Evolutionary conservation across 257 asterid species (phyloP).

Genomic region (Capsicum baccatum): DNA sequence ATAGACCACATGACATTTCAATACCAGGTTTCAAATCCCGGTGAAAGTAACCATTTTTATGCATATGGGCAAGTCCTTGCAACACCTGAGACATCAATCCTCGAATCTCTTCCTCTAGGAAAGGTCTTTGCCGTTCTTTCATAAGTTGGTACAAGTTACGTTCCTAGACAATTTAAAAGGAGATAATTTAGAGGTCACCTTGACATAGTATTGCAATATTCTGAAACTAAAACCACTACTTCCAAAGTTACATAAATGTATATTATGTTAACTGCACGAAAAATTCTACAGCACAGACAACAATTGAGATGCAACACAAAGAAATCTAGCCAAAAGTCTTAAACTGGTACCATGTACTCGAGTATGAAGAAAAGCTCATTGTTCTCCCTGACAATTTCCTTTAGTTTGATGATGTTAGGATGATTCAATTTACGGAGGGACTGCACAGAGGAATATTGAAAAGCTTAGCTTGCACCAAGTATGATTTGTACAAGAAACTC

Average conservation of each 20-base stretch:
- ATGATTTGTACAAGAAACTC: constrained; percentile 5
- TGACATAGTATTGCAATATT: constrained; percentile 13
- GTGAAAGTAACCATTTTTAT: constrained; percentile 81
- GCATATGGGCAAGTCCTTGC: constrained; percentile 90
- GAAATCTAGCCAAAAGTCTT: constrained; percentile 7
- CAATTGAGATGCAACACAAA: neutral
- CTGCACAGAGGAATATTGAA: constrained; percentile 49
- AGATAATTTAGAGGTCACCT: neutral
- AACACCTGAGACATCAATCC: constrained; percentile 84
- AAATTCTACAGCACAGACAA: constrained; percentile 20
- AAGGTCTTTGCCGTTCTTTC: constrained; percentile 68
- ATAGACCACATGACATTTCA: constrained; percentile 29
- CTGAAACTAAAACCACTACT: neutral
- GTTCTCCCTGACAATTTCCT: constrained; percentile 91
- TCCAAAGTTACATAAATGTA: neutral
- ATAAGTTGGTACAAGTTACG: constrained; percentile 82
- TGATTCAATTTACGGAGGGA: constrained; percentile 84
- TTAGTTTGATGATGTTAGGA: constrained; percentile 84
- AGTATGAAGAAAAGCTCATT: constrained; percentile 93
- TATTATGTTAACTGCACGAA: neutral
- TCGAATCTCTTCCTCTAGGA: constrained; percentile 83
- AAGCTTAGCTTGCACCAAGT: constrained; percentile 32
- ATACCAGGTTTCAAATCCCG: constrained; percentile 98
- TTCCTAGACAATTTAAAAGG: constrained; percentile 56
- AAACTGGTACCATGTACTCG: constrained; percentile 81